These are phyloP conservation scores for Chalara sp. DNA, from an alignment of 2,329 filamentous ascomycete genomes.

Conservation along the genomic window DNA sequence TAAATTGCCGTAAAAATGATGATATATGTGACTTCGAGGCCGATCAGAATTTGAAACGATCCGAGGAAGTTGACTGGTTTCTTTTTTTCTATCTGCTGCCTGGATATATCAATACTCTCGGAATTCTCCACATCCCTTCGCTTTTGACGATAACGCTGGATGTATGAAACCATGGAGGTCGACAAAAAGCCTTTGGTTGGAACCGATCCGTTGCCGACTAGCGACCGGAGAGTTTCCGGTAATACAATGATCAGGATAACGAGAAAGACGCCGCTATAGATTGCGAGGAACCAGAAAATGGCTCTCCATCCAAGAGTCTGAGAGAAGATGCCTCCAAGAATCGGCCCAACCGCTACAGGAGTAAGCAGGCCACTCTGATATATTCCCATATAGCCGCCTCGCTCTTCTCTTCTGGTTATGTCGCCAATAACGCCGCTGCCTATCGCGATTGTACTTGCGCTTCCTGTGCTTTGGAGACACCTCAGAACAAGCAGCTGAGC, in stretches of 20 bases:
- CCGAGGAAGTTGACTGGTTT: slow-evolving; percentile 16
- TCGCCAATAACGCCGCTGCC: slow-evolving; percentile 56
- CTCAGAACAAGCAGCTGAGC: slow-evolving; percentile 45
- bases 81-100: slow-evolving; percentile 6
- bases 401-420: slow-evolving; percentile 52
- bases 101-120: background rate
- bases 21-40: slow-evolving; percentile 17
- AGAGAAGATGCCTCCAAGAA: slow-evolving; percentile 39
- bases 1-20: slow-evolving; percentile 21
- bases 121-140: slow-evolving; percentile 1
- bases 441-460: slow-evolving; percentile 53
- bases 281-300: slow-evolving; percentile 45
- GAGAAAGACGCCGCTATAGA: slow-evolving; percentile 30
- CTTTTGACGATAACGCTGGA: slow-evolving; percentile 6
- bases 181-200: slow-evolving; percentile 11
- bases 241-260: slow-evolving; percentile 35
- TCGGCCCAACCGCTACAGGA: slow-evolving; percentile 37
- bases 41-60: slow-evolving; percentile 18
- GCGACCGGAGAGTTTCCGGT: slow-evolving; percentile 35
- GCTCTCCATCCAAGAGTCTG: slow-evolving; percentile 40
- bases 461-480: slow-evolving; percentile 52
- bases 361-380: slow-evolving; percentile 29
- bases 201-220: slow-evolving; percentile 32
- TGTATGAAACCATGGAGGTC: slow-evolving; percentile 9
- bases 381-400: slow-evolving; percentile 61